phyloP scores from a whole-genome alignment of 805 yeast species.

The Candida germanica region DNA sequence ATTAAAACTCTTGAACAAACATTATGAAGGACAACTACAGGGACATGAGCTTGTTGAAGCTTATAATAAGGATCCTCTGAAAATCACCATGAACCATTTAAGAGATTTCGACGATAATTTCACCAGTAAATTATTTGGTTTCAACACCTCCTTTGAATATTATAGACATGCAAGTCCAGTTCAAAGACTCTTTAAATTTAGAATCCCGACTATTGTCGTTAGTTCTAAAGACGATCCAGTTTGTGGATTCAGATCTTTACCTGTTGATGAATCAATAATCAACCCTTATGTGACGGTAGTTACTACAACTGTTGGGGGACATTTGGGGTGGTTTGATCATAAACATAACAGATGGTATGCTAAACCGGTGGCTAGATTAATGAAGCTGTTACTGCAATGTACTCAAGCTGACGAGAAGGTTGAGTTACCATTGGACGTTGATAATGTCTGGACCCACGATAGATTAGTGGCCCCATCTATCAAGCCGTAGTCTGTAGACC shows the following conservation, averaged over 20 bases:
- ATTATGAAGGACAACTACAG: slow-evolving; percentile 26
- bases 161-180: slow-evolving; percentile 65
- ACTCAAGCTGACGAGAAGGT: slow-evolving; percentile 15
- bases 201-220: slow-evolving; percentile 60
- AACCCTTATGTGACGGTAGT: slow-evolving; percentile 61
- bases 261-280: slow-evolving; percentile 43
- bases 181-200: slow-evolving; percentile 50
- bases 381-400: slow-evolving; percentile 30
- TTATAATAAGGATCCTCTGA: slow-evolving; percentile 28
- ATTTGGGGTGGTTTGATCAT: slow-evolving; percentile 50
- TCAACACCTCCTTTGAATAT: slow-evolving; percentile 58
- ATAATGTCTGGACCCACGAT: slow-evolving; percentile 33
- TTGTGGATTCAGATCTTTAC: slow-evolving; percentile 51
- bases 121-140: slow-evolving; percentile 63
- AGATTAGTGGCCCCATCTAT: slow-evolving; percentile 15
- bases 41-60: slow-evolving; percentile 21
- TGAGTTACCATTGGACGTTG: slow-evolving; percentile 27
- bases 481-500: no score
- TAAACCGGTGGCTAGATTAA: slow-evolving; percentile 31
- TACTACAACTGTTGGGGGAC: slow-evolving; percentile 69
- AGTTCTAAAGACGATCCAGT: slow-evolving; percentile 70
- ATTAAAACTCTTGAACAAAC: slow-evolving; percentile 28
- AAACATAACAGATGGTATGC: slow-evolving; percentile 38
- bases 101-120: slow-evolving; percentile 59
- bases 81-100: slow-evolving; percentile 34